Evolutionary conservation across 2,329 filamentous ascomycete species (phyloP).

Genomic region (Cladosporium cucumerinum): DNA sequence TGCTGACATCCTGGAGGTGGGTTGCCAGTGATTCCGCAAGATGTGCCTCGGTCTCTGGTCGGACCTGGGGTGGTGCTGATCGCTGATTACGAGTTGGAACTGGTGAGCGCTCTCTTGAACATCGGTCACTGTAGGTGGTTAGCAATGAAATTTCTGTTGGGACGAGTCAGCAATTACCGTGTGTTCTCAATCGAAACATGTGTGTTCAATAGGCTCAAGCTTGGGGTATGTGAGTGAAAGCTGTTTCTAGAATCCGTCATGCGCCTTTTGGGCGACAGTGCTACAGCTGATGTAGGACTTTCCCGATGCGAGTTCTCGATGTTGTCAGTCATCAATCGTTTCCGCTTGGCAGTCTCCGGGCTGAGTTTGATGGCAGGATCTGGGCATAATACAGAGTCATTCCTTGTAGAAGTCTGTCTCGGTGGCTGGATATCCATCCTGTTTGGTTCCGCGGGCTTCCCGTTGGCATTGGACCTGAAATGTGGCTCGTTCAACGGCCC

Average conservation of each 20-base stretch:
- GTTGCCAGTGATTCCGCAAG: slow-evolving; percentile 15
- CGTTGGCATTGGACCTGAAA: neutral
- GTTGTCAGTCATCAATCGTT: slow-evolving; percentile 5
- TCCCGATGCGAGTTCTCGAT: neutral
- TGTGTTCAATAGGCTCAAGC: neutral
- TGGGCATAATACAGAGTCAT: slow-evolving; percentile 9
- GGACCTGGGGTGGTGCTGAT: slow-evolving; percentile 7
- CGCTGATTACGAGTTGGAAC: slow-evolving; percentile 14
- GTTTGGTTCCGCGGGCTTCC: neutral
- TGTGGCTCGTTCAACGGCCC: neutral
- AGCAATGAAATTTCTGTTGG: neutral
- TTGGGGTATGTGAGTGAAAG: neutral
- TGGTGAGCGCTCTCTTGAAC: slow-evolving; percentile 12
- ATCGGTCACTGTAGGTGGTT: neutral
- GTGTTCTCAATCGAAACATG: slow-evolving; percentile 1
- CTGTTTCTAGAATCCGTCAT: slow-evolving; percentile 4
- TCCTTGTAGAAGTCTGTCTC: neutral
- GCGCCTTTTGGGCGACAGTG: slow-evolving; percentile 8
- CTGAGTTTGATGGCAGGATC: slow-evolving; percentile 14
- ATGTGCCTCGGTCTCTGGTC: slow-evolving; percentile 14
- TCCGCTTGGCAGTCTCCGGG: slow-evolving; percentile 12
- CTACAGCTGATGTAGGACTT: neutral
- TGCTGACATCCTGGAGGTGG: slow-evolving; percentile 6
- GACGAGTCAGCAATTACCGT: neutral
- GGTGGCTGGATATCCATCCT: neutral